Evolutionary conservation across 73 alveolate genomes (phyloP), one percentile per base, ranked within the genome.

Genomic region (Uronychia binucleata): DNA sequence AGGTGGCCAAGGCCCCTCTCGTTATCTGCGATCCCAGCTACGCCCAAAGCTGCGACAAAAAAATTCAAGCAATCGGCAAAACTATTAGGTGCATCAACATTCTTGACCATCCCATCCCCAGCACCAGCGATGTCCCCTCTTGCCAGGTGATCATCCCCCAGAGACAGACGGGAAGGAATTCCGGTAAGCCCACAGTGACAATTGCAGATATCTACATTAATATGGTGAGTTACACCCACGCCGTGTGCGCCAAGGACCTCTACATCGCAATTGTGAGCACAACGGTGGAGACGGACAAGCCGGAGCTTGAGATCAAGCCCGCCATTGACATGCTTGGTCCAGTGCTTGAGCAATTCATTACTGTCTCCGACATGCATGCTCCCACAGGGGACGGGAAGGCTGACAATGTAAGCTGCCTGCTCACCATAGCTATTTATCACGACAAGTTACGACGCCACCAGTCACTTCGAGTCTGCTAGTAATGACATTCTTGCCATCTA

Each of bases 21-120:
- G 94, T 97, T 79, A 95, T 98, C 83, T 96, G 99, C 57, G 99
- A 98, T 86, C 99, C 99, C 26, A 88, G 98, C 26, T 98, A 98
- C 90, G 99, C 98, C 57, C 80, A 80, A 58, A 85, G 88, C 59
- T 74, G 86, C 58, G 58, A 79, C 74, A 78, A 79, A 86, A 93
- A 94, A 46, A 96, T 94, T 77, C 87, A 91, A 78, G 86, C 88
- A 35, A 84, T 77, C 77, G 99, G 99, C 27, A 94, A 94, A 88
- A 96, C 96, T n/a, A 93, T 98, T 81, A 91, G 99, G 74, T 95
- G 97, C 77, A 97, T 98, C 85, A 95, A 99, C 92, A 92, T 98
- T 59, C 95, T 98, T 77, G 95, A 97, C 84, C 99, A 98, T 82
- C 99, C 99, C 32, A 95, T 98, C 80, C 99, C 99, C 30, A 91